phyloP scores from a whole-genome alignment of 768 basidiomycete genomes.

The Boletus tomentosulus region DNA sequence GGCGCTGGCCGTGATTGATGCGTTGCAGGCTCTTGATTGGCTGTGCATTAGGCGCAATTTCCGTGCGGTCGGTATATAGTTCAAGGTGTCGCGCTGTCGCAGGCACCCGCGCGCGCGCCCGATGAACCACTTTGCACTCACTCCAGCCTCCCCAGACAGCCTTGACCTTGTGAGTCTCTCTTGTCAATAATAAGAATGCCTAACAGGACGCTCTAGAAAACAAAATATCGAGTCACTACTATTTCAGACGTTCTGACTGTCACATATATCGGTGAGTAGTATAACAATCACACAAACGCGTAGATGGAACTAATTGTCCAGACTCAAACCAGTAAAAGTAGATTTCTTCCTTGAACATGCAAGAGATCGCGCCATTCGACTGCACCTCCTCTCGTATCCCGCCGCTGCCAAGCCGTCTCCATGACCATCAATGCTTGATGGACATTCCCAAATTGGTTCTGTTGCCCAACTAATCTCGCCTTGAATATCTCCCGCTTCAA shows the following conservation, averaged over 20 bases:
- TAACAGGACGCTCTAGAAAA: slow-evolving; percentile 11
- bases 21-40: slow-evolving; percentile 16
- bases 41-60: slow-evolving; percentile 20
- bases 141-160: background rate
- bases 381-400: slow-evolving; percentile 49
- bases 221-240: slow-evolving; percentile 15
- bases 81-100: background rate
- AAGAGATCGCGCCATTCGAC: slow-evolving; percentile 59
- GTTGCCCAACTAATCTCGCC: slow-evolving; percentile 48
- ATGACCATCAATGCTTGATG: slow-evolving; percentile 56
- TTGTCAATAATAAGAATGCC: slow-evolving; percentile 1
- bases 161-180: slow-evolving; percentile 1
- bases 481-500: slow-evolving; percentile 56
- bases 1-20: slow-evolving; percentile 18
- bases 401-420: slow-evolving; percentile 67
- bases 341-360: slow-evolving; percentile 29
- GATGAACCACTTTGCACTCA: background rate
- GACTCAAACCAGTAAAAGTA: slow-evolving; percentile 29
- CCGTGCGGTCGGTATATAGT: slow-evolving; percentile 31
- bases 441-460: slow-evolving; percentile 57
- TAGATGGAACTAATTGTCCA: slow-evolving; percentile 2
- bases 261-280: slow-evolving; percentile 15
- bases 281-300: slow-evolving; percentile 9
- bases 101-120: background rate
- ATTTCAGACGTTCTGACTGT: slow-evolving; percentile 4